phyloP scores from a whole-genome alignment of 202 grass and related monocot genomes.

The Carex arenaria region DNA sequence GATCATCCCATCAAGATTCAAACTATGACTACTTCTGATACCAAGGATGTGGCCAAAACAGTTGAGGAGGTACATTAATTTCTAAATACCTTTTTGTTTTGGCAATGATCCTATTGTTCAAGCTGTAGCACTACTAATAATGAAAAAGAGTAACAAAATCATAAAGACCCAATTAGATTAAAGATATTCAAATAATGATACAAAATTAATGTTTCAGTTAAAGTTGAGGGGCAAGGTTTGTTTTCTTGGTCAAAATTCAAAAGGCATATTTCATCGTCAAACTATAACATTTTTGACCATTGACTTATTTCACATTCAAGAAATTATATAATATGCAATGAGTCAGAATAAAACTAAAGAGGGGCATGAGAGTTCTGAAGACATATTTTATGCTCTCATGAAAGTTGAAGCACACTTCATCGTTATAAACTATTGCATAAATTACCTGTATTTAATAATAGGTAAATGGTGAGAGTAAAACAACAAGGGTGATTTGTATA shows the following conservation, averaged over 20 bases:
- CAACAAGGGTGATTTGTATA: neutral
- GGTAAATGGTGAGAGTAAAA: neutral
- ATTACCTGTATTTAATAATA: neutral
- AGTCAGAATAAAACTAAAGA: neutral
- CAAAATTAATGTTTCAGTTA: neutral
- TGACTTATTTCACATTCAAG: neutral
- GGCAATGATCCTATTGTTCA: neutral
- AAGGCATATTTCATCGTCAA: neutral
- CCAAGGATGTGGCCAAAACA: constrained; percentile 86
- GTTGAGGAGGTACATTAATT: constrained; percentile 67
- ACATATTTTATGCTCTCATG: neutral
- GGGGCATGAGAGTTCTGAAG: neutral
- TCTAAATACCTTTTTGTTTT: constrained; percentile 3
- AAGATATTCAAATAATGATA: neutral
- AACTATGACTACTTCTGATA: constrained; percentile 97
- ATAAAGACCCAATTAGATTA: neutral
- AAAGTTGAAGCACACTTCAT: neutral
- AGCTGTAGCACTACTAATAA: neutral
- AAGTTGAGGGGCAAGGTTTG: neutral
- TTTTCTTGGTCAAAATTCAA: constrained; percentile 3
- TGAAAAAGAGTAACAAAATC: neutral
- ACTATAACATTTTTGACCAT: neutral
- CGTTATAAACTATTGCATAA: neutral
- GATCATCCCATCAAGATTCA: constrained; percentile 96
- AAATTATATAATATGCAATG: neutral